A percentile compares a stretch with the other conserved stretches of the same genome.
These are phyloP conservation scores for Yamadazyma pseudoaaseri DNA, from an alignment of 1,139 yeast genomes.

Conservation along the genomic window DNA sequence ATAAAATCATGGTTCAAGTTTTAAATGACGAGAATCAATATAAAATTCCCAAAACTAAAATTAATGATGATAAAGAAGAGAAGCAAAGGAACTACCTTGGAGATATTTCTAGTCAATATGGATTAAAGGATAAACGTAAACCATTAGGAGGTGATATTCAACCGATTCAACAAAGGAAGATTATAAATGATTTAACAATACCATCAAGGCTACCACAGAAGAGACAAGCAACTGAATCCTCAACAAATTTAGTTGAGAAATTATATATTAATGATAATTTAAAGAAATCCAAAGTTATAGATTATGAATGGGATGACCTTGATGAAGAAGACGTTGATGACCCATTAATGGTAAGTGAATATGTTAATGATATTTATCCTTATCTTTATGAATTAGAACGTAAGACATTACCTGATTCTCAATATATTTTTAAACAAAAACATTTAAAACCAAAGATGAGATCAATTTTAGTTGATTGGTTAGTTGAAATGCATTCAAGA, in stretches of 20 bases:
- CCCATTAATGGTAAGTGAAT: conserved; percentile 94
- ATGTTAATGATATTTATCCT: conserved; percentile 81
- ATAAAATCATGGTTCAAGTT: conserved; percentile 31
- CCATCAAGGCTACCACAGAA: conserved; percentile 53
- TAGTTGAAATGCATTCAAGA: conserved; percentile 86
- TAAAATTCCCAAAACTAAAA: conserved; percentile 33
- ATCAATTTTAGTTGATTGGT: conserved; percentile 90
- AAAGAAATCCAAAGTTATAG: conserved; percentile 39
- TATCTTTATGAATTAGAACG: conserved; percentile 74
- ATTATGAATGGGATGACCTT: conserved; percentile 81
- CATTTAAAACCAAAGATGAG: conserved; percentile 84
- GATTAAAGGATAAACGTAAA: conserved; percentile 19
- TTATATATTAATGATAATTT: conserved; percentile 25
- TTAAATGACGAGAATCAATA: conserved; percentile 45
- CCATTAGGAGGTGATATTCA: conserved; percentile 38
- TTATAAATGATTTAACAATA: conserved; percentile 16
- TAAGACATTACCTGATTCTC: conserved; percentile 74
- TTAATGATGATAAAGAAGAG: conserved; percentile 1
- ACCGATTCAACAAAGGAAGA: conserved; percentile 22
- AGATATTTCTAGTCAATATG: conserved; percentile 44
- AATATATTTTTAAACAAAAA: conserved; percentile 71
- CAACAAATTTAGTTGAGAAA: conserved; percentile 49
- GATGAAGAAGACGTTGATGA: conserved; percentile 91
- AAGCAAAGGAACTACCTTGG: conserved; percentile 30
- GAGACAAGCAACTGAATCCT: conserved; percentile 56